These are phyloP conservation scores for Juglanconis juglandina DNA, from an alignment of 2,329 filamentous ascomycete genomes.

Conservation along the genomic window DNA sequence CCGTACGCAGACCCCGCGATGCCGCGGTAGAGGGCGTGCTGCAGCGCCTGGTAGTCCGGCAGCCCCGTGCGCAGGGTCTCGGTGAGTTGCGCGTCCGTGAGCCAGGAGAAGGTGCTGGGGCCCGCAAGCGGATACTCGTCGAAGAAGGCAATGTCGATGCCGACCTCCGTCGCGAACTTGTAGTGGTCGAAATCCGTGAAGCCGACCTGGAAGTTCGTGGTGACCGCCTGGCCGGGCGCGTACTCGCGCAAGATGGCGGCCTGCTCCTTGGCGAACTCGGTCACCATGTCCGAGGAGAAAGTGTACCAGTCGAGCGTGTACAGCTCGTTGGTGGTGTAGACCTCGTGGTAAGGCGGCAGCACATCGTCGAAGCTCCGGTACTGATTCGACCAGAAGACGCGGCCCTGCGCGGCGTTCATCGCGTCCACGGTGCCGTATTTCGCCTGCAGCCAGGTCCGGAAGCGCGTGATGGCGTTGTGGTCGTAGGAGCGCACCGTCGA, in stretches of 20 bases:
- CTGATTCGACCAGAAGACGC: conserved; percentile 24
- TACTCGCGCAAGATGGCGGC: conserved; percentile 20
- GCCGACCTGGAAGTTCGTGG: conserved; percentile 21
- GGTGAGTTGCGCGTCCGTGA: conserved; percentile 19
- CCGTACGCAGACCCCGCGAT: conserved; percentile 22
- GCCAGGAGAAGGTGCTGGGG: conserved; percentile 13
- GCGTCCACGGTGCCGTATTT: conserved; percentile 23
- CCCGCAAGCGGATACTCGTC: conserved; percentile 22
- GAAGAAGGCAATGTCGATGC: conserved; percentile 22
- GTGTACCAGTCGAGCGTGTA: conserved; percentile 24
- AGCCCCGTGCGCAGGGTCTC: conserved; percentile 21
- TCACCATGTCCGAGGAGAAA: conserved; percentile 24
- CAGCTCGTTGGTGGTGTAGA: conserved; percentile 23
- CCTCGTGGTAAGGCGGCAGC: conserved; percentile 21
- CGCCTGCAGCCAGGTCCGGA: conserved; percentile 21
- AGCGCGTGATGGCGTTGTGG: conserved; percentile 19
- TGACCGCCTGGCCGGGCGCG: conserved; percentile 21
- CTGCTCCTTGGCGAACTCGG: conserved; percentile 24
- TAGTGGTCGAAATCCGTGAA: conserved; percentile 23
- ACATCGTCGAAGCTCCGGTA: conserved; percentile 22
- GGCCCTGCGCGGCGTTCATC: conserved; percentile 22
- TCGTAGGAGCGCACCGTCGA: conserved; percentile 21
- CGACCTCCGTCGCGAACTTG: conserved; percentile 22
- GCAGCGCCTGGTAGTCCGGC: conserved; percentile 21
- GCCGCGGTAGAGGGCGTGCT: conserved; percentile 22